Evolutionary conservation across 306 rosid species (phyloP), one percentile per base, ranked within the genome.

Genomic region (Neltuma alba): DNA sequence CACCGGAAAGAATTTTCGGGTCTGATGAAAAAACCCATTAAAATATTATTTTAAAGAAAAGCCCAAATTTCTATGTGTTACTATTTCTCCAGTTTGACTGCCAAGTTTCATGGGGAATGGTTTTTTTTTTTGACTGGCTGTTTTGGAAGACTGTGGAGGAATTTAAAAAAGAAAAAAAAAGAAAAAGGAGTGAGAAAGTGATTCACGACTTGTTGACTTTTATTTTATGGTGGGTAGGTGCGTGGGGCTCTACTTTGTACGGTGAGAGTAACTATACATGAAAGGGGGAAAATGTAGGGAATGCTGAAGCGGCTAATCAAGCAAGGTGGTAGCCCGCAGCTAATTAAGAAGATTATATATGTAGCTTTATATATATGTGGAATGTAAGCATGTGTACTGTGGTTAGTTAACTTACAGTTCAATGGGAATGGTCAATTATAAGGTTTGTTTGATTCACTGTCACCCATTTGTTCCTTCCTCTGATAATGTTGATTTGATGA

Each of bases 1-100:
- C 86, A 81, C 93, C 23, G 97, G 99, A 1, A 94, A 94, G 37
- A 94, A 94, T 83, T 94, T 94, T 76, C 67, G 97, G 1, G 91
- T 94, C 54, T 94, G 72, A 89, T 69, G 48, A 21, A 33, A 9
- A 18, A 34, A 21, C 44, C 21, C 5, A 14, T 57, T 45, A 65
- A 16, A 44, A 45, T 38, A 70, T 10, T 67, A 45, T 41, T 42
- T 37, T 21, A 16, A 44, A n/a, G 62, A 55, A 66, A 70, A 55
- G 11, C 30, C 72, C 58, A 62, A 10, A 28, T 34, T 77, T 75
- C 83, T 68, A 47, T 83, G 25, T 78, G 63, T 57, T 12, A 25
- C 63, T 57, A 15, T 79, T 78, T 71, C 80, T 71, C 80, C 87
- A 82, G 82, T 70, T 78, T 70, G 65, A 77, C 79, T 84, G 27